phyloP scores from a whole-genome alignment of 768 basidiomycete genomes.

The Suillus paluster region DNA sequence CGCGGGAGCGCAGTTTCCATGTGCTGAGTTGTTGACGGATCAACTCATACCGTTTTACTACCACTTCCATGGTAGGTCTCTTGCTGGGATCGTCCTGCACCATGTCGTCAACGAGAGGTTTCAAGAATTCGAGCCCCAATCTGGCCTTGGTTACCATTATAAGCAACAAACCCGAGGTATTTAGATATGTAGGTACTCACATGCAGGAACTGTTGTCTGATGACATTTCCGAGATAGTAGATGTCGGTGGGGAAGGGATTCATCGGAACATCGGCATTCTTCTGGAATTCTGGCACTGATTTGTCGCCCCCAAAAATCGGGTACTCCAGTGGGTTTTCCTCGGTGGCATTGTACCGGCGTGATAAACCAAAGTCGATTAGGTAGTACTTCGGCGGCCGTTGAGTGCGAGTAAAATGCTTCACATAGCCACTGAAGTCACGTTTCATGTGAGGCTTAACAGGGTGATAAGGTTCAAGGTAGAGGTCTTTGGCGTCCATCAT shows the following conservation, averaged over 20 bases:
- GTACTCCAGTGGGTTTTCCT: constrained; percentile 20
- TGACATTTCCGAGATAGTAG: constrained; percentile 17
- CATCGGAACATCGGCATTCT: background rate
- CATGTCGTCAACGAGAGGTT: constrained; percentile 41
- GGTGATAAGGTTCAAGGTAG: constrained; percentile 13
- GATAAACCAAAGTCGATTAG: constrained; percentile 30
- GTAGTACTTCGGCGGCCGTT: constrained; percentile 22
- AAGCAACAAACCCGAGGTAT: background rate
- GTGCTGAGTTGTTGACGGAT: constrained; percentile 23
- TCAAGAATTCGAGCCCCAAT: constrained; percentile 35
- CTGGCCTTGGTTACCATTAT: background rate
- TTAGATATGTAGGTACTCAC: background rate
- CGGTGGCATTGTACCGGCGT: constrained; percentile 17
- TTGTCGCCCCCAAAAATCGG: constrained; percentile 9
- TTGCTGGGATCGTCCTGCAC: constrained; percentile 37
- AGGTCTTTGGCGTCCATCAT: constrained; percentile 21
- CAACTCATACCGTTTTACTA: constrained; percentile 31
- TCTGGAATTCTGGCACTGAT: constrained; percentile 20
- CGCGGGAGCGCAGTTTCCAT: constrained; percentile 35
- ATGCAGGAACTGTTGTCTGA: constrained; percentile 16
- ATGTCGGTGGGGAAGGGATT: constrained; percentile 17
- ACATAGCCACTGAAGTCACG: constrained; percentile 12
- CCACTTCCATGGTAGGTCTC: constrained; percentile 44
- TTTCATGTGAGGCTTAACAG: background rate
- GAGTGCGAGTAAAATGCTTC: constrained; percentile 19